Percentiles rank a stretch among this genome's conserved stretches.
Evolutionary conservation across 2,329 filamentous ascomycete species (phyloP).

Genomic region (Stagonosporopsis vannaccii): DNA sequence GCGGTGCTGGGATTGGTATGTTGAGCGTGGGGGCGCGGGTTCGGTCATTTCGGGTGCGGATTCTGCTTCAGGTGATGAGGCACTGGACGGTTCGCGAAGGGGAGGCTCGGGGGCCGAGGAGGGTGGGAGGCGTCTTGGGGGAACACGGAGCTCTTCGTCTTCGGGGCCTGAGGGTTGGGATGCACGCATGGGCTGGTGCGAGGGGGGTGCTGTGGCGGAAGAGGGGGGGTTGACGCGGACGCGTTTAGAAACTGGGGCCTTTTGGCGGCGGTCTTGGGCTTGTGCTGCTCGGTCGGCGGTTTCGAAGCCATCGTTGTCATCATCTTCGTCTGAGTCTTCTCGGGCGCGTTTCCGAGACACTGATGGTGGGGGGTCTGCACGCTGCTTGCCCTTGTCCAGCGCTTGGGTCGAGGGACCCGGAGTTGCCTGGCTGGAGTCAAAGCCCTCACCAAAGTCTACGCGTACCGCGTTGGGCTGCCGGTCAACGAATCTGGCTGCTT

Average conservation of each 20-base stretch:
- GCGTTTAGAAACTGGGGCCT: constrained; percentile 43
- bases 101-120: constrained; percentile 18
- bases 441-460: constrained; percentile 50
- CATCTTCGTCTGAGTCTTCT: constrained; percentile 31
- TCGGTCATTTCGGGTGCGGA: constrained; percentile 41
- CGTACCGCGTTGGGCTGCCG: constrained; percentile 49
- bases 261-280: constrained; percentile 45
- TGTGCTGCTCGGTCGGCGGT: constrained; percentile 45
- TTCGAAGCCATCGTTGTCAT: constrained; percentile 54
- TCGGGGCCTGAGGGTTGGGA: background rate
- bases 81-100: too few species aligned
- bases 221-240: constrained; percentile 34
- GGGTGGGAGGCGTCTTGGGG: background rate
- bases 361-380: constrained; percentile 29
- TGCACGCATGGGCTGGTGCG: constrained; percentile 35
- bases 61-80: too few species aligned
- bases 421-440: constrained; percentile 38
- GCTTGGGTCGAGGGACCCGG: constrained; percentile 31
- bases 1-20: constrained; percentile 21
- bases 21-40: constrained; percentile 29
- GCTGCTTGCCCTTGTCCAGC: constrained; percentile 36
- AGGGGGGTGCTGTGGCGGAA: constrained; percentile 33
- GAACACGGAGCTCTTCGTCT: background rate
- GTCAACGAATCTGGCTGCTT: constrained; percentile 39
- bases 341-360: constrained; percentile 29